phyloP scores from a whole-genome alignment of 306 rosid genomes.

The Rosa rugosa region DNA sequence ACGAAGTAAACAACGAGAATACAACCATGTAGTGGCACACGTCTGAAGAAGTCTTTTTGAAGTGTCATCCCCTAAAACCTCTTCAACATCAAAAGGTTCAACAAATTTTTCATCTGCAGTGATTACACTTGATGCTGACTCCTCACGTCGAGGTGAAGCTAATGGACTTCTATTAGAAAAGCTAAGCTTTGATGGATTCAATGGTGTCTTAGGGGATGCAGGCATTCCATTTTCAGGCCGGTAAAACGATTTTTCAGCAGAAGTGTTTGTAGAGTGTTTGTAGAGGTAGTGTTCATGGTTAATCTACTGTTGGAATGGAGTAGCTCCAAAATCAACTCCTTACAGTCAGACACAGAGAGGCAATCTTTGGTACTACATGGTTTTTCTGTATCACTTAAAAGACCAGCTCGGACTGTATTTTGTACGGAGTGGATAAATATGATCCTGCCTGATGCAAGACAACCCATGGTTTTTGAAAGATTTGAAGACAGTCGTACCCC shows the following conservation, averaged over 20 bases:
- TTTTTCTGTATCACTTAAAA: constrained; percentile 35
- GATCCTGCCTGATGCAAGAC: constrained; percentile 53
- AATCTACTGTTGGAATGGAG: constrained; percentile 38
- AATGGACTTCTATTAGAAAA: constrained; percentile 32
- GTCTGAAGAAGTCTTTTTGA: constrained; percentile 53
- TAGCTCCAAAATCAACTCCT: constrained; percentile 64
- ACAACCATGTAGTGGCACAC: constrained; percentile 50
- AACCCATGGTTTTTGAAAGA: constrained; percentile 70
- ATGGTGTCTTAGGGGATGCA: constrained; percentile 77
- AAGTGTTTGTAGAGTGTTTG: too few species aligned
- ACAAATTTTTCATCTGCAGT: constrained; percentile 34
- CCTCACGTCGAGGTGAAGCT: constrained; percentile 48
- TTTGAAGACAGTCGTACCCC: constrained; percentile 66
- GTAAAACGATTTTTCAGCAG: constrained; percentile 33
- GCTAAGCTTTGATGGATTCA: constrained; percentile 45
- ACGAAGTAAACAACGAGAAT: constrained; percentile 55
- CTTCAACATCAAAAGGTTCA: constrained; percentile 48
- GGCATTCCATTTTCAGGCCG: constrained; percentile 39
- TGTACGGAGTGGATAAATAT: constrained; percentile 51
- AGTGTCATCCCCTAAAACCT: constrained; percentile 52
- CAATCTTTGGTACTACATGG: constrained; percentile 26
- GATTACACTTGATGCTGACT: constrained; percentile 31
- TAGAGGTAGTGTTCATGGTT: constrained; percentile 29
- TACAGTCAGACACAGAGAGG: constrained; percentile 47
- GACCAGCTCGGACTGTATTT: constrained; percentile 32